Base-by-base conservation (phyloP, 1,139 yeast species). In the Blastobotrys ciferrii region DNA sequence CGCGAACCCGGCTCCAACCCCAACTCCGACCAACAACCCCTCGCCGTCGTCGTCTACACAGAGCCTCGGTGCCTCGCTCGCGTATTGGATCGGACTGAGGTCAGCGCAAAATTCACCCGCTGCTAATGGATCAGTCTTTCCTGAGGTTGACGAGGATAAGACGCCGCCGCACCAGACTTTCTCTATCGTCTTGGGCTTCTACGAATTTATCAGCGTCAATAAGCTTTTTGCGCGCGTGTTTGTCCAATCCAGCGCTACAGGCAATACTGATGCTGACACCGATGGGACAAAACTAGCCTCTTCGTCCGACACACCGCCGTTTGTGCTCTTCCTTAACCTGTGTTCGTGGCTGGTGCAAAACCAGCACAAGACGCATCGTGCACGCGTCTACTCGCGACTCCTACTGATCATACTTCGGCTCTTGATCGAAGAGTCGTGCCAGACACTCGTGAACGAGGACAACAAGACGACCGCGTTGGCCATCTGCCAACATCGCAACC, bases 181-280 rank as follows among this genome's bases (percentile, higher is more conserved):
- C 13, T 61, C 63, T 5, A 48, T 63, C 4, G 38, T 69, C 7
- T 53, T 71, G 13, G 67, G 72, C 1, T 56, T 64, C n/a, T 65
- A 68, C 48, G 71, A 68, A 49, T 70, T 71, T 49, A 54, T 63
- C 13, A 60, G 59, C 32, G 66, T 64, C 17, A 71, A 71, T 53
- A 63, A 63, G 33, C 59, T 64, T 25, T 70, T 70, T 54, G 61
- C 68, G 1, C 50, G 60, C 28, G 52, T 60, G 28, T 59, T 66
- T 18, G 52, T 66, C 13, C 62, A 67, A 19, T 50, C 62, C 11
- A 56, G 58, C 4, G 60, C 58, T 2, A 42, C 47, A 3, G 30
- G 37, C 7, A 13, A 33, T n/a, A 6, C 36, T 5, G 12, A 15
- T 32, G n/a, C n/a, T 15, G 13, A n/a, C 23, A 11, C 39, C 4